phyloP scores from a whole-genome alignment of 768 basidiomycete species.

The Auriscalpium orientale region DNA sequence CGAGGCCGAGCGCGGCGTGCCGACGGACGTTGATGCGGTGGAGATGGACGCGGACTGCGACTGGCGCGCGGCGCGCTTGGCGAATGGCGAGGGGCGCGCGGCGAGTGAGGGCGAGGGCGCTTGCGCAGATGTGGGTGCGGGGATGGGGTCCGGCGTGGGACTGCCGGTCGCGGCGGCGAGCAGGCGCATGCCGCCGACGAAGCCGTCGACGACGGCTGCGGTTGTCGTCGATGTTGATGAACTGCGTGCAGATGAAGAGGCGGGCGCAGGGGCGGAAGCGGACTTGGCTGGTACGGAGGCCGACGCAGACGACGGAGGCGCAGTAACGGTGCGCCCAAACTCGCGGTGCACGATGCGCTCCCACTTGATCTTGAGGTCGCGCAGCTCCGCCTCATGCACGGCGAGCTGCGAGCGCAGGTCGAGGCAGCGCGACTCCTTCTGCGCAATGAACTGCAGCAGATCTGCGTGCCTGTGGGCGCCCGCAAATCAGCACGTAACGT shows the following conservation, averaged over 20 bases:
- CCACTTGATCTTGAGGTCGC: constrained; percentile 77
- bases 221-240: constrained; percentile 7
- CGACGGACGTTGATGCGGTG: constrained; percentile 20
- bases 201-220: constrained; percentile 44
- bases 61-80: constrained; percentile 9
- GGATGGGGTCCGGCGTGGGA: constrained; percentile 19
- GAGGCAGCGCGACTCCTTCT: constrained; percentile 79
- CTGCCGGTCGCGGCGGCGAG: constrained; percentile 40
- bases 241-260: neutral
- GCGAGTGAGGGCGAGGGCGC: constrained; percentile 7
- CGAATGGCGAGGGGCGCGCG: constrained; percentile 8
- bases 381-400: constrained; percentile 64
- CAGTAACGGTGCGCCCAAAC: constrained; percentile 27
- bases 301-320: constrained; percentile 14
- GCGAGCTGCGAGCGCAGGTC: constrained; percentile 72
- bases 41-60: constrained; percentile 11
- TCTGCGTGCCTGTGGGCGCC: constrained; percentile 59
- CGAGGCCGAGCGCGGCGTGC: constrained; percentile 30
- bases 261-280: constrained; percentile 6
- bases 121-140: constrained; percentile 10
- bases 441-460: constrained; percentile 75
- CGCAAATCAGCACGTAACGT: neutral
- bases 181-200: constrained; percentile 61
- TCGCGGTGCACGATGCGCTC: constrained; percentile 68
- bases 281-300: neutral